Evolutionary conservation across 371 early-diverging fungal species (phyloP), one percentile per base, ranked within the genome.

Genomic region (Mucor indicus): DNA sequence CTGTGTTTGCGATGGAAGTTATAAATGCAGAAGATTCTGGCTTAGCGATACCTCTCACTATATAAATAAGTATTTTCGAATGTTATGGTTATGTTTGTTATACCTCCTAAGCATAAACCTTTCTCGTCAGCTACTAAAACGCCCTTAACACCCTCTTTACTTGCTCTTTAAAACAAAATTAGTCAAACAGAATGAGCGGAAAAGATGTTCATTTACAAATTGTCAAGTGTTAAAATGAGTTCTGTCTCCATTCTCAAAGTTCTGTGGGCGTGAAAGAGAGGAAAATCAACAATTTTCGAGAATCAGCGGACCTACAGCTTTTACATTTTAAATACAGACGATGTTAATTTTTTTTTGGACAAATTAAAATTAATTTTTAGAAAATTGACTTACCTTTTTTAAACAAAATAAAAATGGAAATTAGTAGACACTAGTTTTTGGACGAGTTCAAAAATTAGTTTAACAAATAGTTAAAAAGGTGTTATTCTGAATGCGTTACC

Each of bases 41-140:
- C 27, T 51, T 71, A 2, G 69, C 75, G 38, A 71, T 64, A 1
- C 75, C 75, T 43, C 72, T 42, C 4, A 61, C 75, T 73, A 35
- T 38, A 17, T 40, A 10, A 6, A 10, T 27, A 12, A 9, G 20
- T 5, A 10, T 32, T 23, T 3, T 5, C 27, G 16, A 8, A 39
- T 17, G 11, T 15, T 32, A n/a, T 10, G 16, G 20, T n/a, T 17
- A 29, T 17, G 7, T 32, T n/a, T 3, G 6, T 20, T 31, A 49
- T 59, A 70, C 75, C 62, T 54, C 75, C 75, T 36, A 75, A 50
- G 50, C 75, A 71, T 21, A 71, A 55, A 1, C 75, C 75, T 25
- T 50, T 66, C 32, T 66, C 67, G 47, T 75, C 75, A 11, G 63
- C 62, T 12, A 75, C 40, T 13, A 75, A 54, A n/a, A 75, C 75